Base-by-base conservation (phyloP, 768 basidiomycete genomes). In the Pholiota microspora region DNA sequence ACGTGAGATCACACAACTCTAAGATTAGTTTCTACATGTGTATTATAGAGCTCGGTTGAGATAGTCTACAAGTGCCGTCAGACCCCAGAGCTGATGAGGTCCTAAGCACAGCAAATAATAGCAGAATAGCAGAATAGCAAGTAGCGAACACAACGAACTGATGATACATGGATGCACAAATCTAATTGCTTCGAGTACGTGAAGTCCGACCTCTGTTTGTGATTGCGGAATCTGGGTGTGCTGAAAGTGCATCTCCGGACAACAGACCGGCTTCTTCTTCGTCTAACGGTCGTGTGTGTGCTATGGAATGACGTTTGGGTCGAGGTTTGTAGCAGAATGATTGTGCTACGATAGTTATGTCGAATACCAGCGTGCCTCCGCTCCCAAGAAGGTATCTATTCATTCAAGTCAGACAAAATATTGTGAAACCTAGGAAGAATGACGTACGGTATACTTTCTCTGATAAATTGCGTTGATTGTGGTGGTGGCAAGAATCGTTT, bases 351-450 rank as follows among this genome's bases (percentile, higher is more conserved):
- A 99, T 98, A 4, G 89, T 89, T 28, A 98, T 72, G 67, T 99
- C 97, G 68, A 98, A 98, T 60, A 93, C 70, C 15, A 98, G 81
- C 0, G 96, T 98, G 2, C 97, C 97, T 35, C 83, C 94, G 54
- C 92, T 94, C 29, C 96, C 96, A 1, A 98, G 73, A 0, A 98
- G 77, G 66, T 94, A 98, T 47, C 90, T 92, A 56, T n/a, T 31
- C 12, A 27, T 45, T 16, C 44, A 49, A 25, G 35, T 23, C 23
- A 54, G 55, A 24, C 50, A 42, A 50, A 40, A 51, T 16, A 45
- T 13, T 46, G 44, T 23, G 51, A 9, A 50, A 32, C 34, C n/a
- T 44, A 25, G 23, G 44, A 45, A 48, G 36, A 10, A 15, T 16
- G 15, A 82, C 91, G 62, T 63, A 95, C 92, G 93, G 93, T 56